Conservation (phyloP, 2,329 filamentous ascomycete genomes). For the Cordyceps militaris region DNA sequence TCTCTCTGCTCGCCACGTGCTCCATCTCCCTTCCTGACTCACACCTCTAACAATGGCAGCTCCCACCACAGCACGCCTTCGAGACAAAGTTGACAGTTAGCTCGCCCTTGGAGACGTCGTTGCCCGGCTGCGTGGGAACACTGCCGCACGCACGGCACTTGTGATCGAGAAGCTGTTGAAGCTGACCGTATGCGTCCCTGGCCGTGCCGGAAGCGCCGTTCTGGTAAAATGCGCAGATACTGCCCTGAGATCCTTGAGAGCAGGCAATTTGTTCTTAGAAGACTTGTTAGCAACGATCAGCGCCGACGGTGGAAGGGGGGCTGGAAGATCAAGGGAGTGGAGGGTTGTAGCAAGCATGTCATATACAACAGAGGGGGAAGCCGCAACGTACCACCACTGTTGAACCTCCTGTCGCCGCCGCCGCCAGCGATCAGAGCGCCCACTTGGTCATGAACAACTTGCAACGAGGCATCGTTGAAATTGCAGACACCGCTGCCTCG, state of each 20-base stretch:
- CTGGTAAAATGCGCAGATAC: conserved; percentile 11
- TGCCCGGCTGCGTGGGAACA: conserved; percentile 8
- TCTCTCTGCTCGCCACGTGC: too few species aligned
- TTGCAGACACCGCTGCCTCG: conserved; percentile 12
- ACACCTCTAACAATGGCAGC: conserved; percentile 11
- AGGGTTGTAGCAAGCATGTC: too few species aligned
- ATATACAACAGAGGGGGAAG: not conserved
- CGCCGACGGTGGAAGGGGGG: too few species aligned
- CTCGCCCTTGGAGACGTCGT: conserved; percentile 13
- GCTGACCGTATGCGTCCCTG: conserved; percentile 5
- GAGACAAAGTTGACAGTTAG: conserved; percentile 12
- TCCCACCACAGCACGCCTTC: conserved; percentile 5
- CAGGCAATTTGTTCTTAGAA: conserved; percentile 13
- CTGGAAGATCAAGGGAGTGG: too few species aligned
- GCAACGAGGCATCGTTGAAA: conserved; percentile 12
- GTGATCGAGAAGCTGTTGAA: conserved; percentile 12
- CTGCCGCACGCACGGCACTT: conserved; percentile 12
- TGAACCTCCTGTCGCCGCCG: conserved; percentile 11
- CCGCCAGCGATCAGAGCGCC: conserved; percentile 11
- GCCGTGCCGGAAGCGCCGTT: conserved; percentile 10
- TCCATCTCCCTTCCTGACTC: too few species aligned
- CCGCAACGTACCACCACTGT: not conserved
- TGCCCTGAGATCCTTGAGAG: conserved; percentile 12
- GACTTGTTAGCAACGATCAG: not conserved
- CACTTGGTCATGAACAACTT: conserved; percentile 13